Conservation (phyloP, 306 rosid species). For the Vicia villosa region DNA sequence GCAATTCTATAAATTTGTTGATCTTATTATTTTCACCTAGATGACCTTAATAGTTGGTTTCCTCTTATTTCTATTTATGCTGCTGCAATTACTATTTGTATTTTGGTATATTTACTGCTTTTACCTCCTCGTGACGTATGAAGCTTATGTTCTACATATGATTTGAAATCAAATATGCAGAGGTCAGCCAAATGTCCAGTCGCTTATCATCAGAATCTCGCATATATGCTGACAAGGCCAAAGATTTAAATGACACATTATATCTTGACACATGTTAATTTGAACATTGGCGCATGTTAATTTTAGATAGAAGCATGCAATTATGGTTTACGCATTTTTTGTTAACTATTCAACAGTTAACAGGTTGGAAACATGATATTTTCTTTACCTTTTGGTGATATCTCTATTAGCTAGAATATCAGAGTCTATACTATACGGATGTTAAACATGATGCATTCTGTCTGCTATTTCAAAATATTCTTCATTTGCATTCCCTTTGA, state of each 20-base stretch:
- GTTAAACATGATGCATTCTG: not conserved
- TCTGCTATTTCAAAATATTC: conserved; percentile 19
- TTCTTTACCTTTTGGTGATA: conserved; percentile 21
- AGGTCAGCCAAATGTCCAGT: conserved; percentile 98
- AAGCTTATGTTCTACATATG: conserved; percentile 18
- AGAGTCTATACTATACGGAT: conserved; percentile 18
- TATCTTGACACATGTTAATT: conserved; percentile 1
- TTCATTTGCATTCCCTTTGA: not conserved
- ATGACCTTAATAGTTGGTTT: too few relatives aligned
- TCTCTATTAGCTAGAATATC: conserved; percentile 25
- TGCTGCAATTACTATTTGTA: conserved; percentile 1
- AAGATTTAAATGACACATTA: conserved; percentile 91
- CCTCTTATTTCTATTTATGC: conserved; percentile 6
- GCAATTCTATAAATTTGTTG: conserved; percentile 29
- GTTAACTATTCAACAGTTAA: conserved; percentile 1
- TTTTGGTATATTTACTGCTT: conserved; percentile 21
- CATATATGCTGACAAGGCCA: conserved; percentile 89
- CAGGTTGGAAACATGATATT: not conserved
- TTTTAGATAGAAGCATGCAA: conserved; percentile 10
- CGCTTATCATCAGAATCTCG: conserved; percentile 95
- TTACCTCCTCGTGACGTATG: conserved; percentile 13
- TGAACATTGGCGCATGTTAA: not conserved
- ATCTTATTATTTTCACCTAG: too few relatives aligned
- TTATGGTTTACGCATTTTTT: conserved; percentile 10
- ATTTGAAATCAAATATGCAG: conserved; percentile 59